Percentiles rank a stretch among this genome's conserved stretches.
Evolutionary conservation across 345 rosid genomes (phyloP).

Genomic region (Euphorbia lathyris): DNA sequence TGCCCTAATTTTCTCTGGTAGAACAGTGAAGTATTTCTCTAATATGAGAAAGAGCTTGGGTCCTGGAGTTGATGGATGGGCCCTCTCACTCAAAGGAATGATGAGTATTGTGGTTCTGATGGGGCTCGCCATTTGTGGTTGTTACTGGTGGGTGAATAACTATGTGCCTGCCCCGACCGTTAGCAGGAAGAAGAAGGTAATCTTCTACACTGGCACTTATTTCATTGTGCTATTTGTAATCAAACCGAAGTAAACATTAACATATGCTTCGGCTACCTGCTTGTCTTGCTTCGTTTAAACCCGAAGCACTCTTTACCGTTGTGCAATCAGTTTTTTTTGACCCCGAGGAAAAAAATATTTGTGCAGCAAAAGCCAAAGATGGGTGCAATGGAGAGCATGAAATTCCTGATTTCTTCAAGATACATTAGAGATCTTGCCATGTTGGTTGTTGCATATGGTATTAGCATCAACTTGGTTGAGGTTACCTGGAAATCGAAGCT

Average conservation of each 20-base stretch:
- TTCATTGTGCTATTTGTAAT: constrained; percentile 4
- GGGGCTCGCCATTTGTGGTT: constrained; percentile 78
- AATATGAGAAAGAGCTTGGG: constrained; percentile 79
- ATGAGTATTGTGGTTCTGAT: constrained; percentile 90
- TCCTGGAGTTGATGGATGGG: constrained; percentile 99
- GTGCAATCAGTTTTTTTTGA: neutral
- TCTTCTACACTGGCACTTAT: neutral
- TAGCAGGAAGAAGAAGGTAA: constrained; percentile 97
- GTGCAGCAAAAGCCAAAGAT: constrained; percentile 81
- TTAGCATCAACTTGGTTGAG: constrained; percentile 96
- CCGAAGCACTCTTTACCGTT: neutral
- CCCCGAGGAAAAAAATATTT: neutral
- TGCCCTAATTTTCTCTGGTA: constrained; percentile 88
- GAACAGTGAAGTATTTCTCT: constrained; percentile 95
- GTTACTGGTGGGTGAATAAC: constrained; percentile 94
- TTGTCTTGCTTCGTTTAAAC: neutral
- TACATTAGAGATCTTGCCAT: constrained; percentile 94
- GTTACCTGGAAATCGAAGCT: constrained; percentile 99
- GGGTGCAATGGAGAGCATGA: constrained; percentile 98
- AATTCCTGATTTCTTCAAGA: constrained; percentile 82
- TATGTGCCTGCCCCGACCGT: constrained; percentile 78
- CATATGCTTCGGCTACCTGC: neutral
- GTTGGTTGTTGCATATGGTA: constrained; percentile 97
- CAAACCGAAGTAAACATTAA: constrained; percentile 4
- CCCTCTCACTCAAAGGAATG: constrained; percentile 87